Evolutionary conservation across 2,329 filamentous ascomycete species (phyloP).

Genomic region (Colletotrichum sp.): DNA sequence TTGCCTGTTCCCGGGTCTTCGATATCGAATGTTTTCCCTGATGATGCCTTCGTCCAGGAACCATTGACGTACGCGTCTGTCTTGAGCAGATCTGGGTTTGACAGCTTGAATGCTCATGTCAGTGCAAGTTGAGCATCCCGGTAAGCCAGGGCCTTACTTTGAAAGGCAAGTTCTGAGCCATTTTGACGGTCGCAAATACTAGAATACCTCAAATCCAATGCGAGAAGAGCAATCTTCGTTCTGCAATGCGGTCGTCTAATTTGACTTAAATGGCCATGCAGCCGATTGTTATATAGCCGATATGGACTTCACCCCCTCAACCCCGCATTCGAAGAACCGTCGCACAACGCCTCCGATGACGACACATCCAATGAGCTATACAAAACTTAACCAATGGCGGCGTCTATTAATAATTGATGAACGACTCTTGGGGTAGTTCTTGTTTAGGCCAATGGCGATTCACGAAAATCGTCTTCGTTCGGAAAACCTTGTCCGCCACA

Average conservation of each 20-base stretch:
- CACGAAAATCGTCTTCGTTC: neutral
- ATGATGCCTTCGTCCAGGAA: constrained; percentile 48
- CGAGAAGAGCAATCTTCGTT: too few relatives aligned
- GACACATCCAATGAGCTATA: neutral
- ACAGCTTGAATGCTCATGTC: constrained; percentile 33
- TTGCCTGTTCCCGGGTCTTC: constrained; percentile 57
- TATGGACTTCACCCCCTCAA: neutral
- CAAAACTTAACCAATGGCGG: neutral
- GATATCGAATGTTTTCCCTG: constrained; percentile 55
- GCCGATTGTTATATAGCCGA: neutral
- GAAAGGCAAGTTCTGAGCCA: neutral
- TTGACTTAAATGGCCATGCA: neutral
- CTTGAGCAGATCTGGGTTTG: constrained; percentile 50
- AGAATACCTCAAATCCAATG: too few relatives aligned
- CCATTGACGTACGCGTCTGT: constrained; percentile 56
- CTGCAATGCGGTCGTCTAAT: neutral
- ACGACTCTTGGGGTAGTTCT: neutral
- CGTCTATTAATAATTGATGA: neutral
- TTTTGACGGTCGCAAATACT: fast-evolving
- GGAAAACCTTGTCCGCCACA: neutral
- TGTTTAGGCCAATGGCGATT: neutral
- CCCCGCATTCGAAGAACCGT: neutral
- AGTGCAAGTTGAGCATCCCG: neutral
- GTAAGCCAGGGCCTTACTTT: neutral
- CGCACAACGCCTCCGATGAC: neutral